Base-by-base conservation (phyloP, 2,329 filamentous ascomycete genomes). In the Onygenales sp. region DNA sequence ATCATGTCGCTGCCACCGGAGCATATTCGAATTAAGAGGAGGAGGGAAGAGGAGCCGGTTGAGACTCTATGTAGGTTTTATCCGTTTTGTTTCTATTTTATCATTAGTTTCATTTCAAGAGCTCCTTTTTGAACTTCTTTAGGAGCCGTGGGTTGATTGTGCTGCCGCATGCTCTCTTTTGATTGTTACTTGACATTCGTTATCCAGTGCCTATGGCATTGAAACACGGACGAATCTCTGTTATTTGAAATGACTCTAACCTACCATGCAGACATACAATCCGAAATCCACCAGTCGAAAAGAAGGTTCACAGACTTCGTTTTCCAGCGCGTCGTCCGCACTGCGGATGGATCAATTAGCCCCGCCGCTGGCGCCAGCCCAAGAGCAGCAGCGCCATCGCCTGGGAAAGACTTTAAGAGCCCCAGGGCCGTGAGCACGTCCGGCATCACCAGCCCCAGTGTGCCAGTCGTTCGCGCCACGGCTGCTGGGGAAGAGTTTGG, bases 1-100 rank as follows among this genome's bases (percentile, higher is more conserved):
- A 61, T 52, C 17, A 77, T 77, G 74, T 53, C 74, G 32, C 60
- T 74, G 40, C 73, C 74, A 44, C 76, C 75, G 42, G 74, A 77
- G 52, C 70, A 75, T 42, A 76, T 78, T 49, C 74, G 72, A 27
- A 74, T 82, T 62, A 82, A 82, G 67, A 73, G 79, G 53, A 77
- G 79, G 58, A 74, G 78, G 52, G 74, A 75, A 52, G 78, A 82
- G 52, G 76, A 78, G 47, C 77, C 79, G 3, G 74, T 80, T n/a
- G 78, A 81, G 56, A 72, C 74, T 21, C 67, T 80, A 49, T 75
- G 74, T 77, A 73, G 49, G 61, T 61, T 37, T 48, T 49, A 54
- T 47, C 31, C 42, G 48, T 50, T 42, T 55, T 47, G 34, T 56
- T 49, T 6, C 3, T 45, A 8, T 40, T 54, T 27, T 42, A 17